A percentile compares a stretch with the other conserved stretches of the same genome.
Evolutionary conservation across 495 filamentous ascomycete genomes (phyloP).

Genomic region (Podospora didyma): DNA sequence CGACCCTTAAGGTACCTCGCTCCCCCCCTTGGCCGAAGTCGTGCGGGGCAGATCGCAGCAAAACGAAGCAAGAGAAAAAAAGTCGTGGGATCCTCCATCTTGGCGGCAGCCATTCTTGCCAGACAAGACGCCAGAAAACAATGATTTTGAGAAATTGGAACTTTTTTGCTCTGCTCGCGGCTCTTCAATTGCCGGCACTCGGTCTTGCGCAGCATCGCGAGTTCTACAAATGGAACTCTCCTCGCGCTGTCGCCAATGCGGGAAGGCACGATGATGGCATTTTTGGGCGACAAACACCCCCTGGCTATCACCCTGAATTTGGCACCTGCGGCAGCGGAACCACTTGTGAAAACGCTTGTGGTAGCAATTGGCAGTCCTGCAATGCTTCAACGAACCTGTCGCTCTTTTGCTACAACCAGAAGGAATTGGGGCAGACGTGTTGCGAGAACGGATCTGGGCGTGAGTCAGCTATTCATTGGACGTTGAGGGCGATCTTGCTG

Average conservation of each 20-base stretch:
- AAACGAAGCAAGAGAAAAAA: no score
- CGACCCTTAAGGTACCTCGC: neutral
- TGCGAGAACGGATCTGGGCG: constrained; percentile 29
- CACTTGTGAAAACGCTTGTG: constrained; percentile 27
- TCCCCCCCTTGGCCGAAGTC: no score
- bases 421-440: constrained; percentile 24
- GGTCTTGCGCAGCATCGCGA: constrained; percentile 8
- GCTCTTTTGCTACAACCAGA: constrained; percentile 31
- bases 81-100: no score
- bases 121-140: neutral
- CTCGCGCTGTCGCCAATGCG: neutral
- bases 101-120: neutral
- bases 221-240: constrained; percentile 18
- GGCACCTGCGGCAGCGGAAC: constrained; percentile 24
- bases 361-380: constrained; percentile 23
- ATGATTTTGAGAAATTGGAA: neutral
- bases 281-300: constrained; percentile 19
- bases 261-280: neutral
- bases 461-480: neutral
- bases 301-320: constrained; percentile 30
- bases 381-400: constrained; percentile 24
- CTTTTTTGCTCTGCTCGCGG: neutral
- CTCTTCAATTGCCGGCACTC: neutral
- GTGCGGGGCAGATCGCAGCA: no score
- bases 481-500: neutral